Percentiles rank a stretch among this genome's conserved stretches.
Evolutionary conservation across 345 rosid species (phyloP).

Genomic region (Pelargonium nanum): DNA sequence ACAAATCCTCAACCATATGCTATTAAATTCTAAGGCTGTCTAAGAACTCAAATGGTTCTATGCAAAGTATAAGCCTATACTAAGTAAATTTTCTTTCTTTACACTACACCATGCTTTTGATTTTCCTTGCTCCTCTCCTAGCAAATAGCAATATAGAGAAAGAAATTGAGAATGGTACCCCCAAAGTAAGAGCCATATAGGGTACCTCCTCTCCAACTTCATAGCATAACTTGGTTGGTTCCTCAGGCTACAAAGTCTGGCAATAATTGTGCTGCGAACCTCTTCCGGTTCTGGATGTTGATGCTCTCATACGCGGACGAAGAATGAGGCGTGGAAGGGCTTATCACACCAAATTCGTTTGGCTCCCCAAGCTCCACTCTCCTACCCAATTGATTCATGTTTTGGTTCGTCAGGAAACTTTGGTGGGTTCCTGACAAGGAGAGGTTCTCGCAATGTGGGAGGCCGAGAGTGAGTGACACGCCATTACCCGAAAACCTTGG

Average conservation of each 20-base stretch:
- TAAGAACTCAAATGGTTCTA: too few species aligned
- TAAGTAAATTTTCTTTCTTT: too few species aligned
- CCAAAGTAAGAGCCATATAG: too few species aligned
- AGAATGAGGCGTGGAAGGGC: constrained; percentile 43
- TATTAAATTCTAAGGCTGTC: too few species aligned
- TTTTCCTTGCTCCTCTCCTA: too few species aligned
- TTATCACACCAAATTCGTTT: constrained; percentile 47
- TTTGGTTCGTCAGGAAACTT: constrained; percentile 22
- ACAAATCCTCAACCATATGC: too few species aligned
- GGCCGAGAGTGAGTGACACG: constrained; percentile 22
- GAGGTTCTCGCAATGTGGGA: neutral
- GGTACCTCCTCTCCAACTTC: too few species aligned
- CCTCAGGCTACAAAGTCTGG: constrained; percentile 84
- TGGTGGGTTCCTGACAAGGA: neutral
- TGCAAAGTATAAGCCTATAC: too few species aligned
- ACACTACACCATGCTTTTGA: too few species aligned
- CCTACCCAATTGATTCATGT: constrained; percentile 57
- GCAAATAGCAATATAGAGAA: too few species aligned
- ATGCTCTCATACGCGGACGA: constrained; percentile 61
- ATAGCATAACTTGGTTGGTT: too few species aligned
- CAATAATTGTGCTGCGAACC: constrained; percentile 76
- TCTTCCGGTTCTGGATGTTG: constrained; percentile 70
- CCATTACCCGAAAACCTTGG: constrained; percentile 48
- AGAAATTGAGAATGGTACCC: too few species aligned
- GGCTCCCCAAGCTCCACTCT: constrained; percentile 59